Base-by-base conservation (phyloP, 305 asterid species). In the Fraxinus baroniana region DNA sequence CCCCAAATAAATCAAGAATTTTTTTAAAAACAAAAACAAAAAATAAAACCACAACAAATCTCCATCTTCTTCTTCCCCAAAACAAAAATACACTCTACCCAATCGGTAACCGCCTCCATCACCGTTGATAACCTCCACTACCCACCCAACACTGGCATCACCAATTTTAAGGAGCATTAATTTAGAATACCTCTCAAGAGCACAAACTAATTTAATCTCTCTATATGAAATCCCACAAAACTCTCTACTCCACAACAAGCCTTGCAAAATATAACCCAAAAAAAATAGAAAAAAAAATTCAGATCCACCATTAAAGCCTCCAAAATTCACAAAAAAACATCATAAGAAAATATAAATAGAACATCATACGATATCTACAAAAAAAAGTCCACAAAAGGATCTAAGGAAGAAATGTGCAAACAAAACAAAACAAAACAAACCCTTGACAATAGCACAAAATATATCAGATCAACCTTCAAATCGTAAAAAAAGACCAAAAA, bases 171-270 rank as follows among this genome's bases (percentile, higher is more conserved):
- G 73, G 60, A 71, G 26, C 78, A 79, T 81, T 57, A 77, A 78
- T 89, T 88, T 1, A 81, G 83, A 87, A 91, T 91, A 37, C 88
- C 87, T 93, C 94, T 92, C 83, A 91, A 86, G 92, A 93, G 92
- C 91, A 92, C 82, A 87, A 90, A 92, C 52, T 87, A 88, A 82
- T 81, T 82, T 77, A 93, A 86, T 82, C 92, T 84, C 70, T 90
- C 90, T 93, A 92, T 93, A 85, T 90, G 99, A 90, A 93, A 95
- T 81, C 95, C 96, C 84, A 95, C 98, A 91, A 95, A 93, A 80
- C 92, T 91, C 88, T 87, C 87, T 15, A 91, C 96, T 86, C 94
- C 97, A 91, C 91, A 90, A 91, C 97, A 91, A 90, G 95, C 92
- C 95, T 98, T 96, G 98, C 92, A 91, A 82, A 52, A 73, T 30